Evolutionary conservation across 2,329 filamentous ascomycete genomes (phyloP), one percentile per base, ranked within the genome.

Genomic region (Aureobasidium melanogenum): DNA sequence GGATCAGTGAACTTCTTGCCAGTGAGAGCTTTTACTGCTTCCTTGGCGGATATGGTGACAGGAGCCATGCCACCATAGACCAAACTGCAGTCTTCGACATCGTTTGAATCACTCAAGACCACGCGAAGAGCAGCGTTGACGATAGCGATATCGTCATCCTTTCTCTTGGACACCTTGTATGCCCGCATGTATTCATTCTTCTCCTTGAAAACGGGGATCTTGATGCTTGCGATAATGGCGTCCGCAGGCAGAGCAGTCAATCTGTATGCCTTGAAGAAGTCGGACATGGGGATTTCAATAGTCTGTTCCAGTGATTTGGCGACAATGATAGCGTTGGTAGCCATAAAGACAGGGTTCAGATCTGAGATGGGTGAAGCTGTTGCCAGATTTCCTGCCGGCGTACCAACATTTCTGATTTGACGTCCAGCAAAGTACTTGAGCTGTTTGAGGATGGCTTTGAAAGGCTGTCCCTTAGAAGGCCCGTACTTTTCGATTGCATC

Each of bases 131-230:
- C 91, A 30, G 88, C 86, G 52, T 95, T 97, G 26, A 97, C 94
- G 68, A 99, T 97, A 2, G 94, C 94, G 71, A 99, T 97, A 71
- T 99, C 94, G 69, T 99, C 94, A 68, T 99, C 94, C 71, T 97
- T 97, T 66, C 94, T 80, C 79, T 99, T 99, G 0, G 94, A 86
- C 73, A 97, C 93, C 75, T 99, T 99, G 75, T 97, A 97, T 0
- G 93, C 87, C 46, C 88, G 84, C 72, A 96, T 88, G 70, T 87
- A 91, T 71, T 97, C 94, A 3, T 89, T 87, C 68, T 87, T 88
- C 58, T 85, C 81, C 2, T 80, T 80, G 0, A 89, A 88, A 2
- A 89, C 77, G 0, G 94, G 94, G 47, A 99, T 90, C n/a, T 88
- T 84, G 64, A 99, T 87, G 44, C 87, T 87, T 1, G 91, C 86